Conservation (phyloP, 1,284 basidiomycete genomes). For the Earliella scabrosa region DNA sequence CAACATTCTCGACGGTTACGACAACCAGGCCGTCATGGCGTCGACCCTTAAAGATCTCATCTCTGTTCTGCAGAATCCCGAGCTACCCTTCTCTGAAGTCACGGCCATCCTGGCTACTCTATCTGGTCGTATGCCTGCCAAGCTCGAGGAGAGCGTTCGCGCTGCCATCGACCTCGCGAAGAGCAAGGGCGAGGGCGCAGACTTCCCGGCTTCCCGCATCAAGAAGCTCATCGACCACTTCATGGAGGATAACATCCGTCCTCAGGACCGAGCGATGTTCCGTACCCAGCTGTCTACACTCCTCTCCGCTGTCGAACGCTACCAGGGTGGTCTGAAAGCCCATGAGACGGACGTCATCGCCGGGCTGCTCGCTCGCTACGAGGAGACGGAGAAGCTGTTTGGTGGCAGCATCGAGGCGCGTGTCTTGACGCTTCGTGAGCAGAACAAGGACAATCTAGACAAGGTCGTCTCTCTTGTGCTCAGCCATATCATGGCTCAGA, state of each 20-base stretch:
- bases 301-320: constrained; percentile 82
- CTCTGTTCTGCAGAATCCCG: constrained; percentile 77
- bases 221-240: constrained; percentile 88
- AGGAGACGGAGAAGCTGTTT: constrained; percentile 90
- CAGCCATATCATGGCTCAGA: constrained; percentile 94
- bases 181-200: constrained; percentile 66
- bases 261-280: constrained; percentile 82
- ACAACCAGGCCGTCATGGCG: constrained; percentile 90
- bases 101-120: constrained; percentile 87
- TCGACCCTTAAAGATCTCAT: constrained; percentile 85
- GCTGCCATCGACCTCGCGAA: constrained; percentile 79
- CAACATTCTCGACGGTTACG: constrained; percentile 95
- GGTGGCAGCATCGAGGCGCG: constrained; percentile 92
- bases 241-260: constrained; percentile 80
- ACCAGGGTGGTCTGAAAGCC: constrained; percentile 82
- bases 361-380: constrained; percentile 75
- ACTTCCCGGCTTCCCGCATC: constrained; percentile 87
- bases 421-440: constrained; percentile 88
- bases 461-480: constrained; percentile 88
- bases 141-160: constrained; percentile 89
- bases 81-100: constrained; percentile 90
- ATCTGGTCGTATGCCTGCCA: constrained; percentile 92
- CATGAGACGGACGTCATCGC: constrained; percentile 86
- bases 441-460: constrained; percentile 92
- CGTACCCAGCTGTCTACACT: constrained; percentile 75